Evolutionary conservation across 495 filamentous ascomycete species (phyloP), one percentile per base, ranked within the genome.

Genomic region (Aspergillus indologenus): DNA sequence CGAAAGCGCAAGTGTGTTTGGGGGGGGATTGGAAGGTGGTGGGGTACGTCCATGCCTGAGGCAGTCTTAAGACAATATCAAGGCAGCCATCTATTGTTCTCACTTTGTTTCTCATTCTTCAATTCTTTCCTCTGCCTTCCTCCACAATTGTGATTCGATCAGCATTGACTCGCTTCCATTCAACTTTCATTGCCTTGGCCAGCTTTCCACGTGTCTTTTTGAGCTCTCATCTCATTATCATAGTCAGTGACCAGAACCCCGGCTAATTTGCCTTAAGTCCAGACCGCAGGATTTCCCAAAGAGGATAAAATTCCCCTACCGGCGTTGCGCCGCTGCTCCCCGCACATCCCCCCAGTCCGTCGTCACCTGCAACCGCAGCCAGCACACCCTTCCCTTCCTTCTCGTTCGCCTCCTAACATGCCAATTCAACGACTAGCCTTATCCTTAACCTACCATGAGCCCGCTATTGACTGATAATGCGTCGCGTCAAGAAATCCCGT

Each of bases 401-500:
- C 9, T 29, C 26, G 26, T 40, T 40, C 34, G 34, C 34, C 12
- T 40, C 12, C 18, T 20, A 14, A 34, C 52, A 54, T 54, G 34
- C 43, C 20, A 20, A 5, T n/a, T 22, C 31, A 44, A 12, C 23
- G 21, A 4, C 48, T 31, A 29, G 17, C 23, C 48, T 51, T 51
- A 51, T 51, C 48, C 48, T 31, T 18, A 31, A 26, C 29, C 18
- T 29, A 51, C 48, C 23, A 51, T 51, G 48, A 51, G 23, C 48
- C 48, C 48, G 29, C 14, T 29, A 19, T 29, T 15, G 48, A 45
- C 53, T 46, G 47, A 62, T 24, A 57, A 79, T 79, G 76, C 72
- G 76, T 46, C 69, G 76, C 54, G 75, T 79, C 49, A 79, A 77
- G 62, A 79, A 79, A 49, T 79, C 76, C 53, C 72, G 76, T 17